A percentile compares a stretch with the other conserved stretches of the same genome.
Evolutionary conservation across 2,329 filamentous ascomycete species (phyloP).

Genomic region (Exophiala dermatitidis): DNA sequence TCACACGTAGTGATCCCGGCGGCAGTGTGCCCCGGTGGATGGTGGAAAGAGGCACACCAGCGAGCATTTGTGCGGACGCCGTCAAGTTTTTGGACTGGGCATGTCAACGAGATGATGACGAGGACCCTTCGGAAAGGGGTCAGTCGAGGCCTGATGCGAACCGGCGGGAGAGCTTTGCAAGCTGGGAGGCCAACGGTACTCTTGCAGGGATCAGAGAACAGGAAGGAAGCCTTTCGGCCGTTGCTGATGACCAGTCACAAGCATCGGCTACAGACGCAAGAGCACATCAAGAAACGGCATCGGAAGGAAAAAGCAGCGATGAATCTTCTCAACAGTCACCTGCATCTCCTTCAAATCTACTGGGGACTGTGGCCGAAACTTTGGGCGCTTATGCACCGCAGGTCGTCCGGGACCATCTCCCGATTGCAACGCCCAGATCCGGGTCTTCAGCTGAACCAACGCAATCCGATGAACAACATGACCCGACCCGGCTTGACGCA

Average conservation of each 20-base stretch:
- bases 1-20: conserved; percentile 80
- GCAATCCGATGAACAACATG: neutral
- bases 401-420: conserved; percentile 41
- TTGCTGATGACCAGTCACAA: conserved; percentile 6
- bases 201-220: conserved; percentile 26
- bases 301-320: neutral
- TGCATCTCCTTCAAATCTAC: conserved; percentile 7
- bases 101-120: conserved; percentile 43
- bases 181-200: conserved; percentile 27
- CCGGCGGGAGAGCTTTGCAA: conserved; percentile 24
- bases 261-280: conserved; percentile 10
- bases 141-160: conserved; percentile 8
- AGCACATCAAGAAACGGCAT: neutral
- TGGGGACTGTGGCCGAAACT: conserved; percentile 32
- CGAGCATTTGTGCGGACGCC: conserved; percentile 70
- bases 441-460: neutral
- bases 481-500: neutral
- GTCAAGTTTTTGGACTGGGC: conserved; percentile 79
- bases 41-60: conserved; percentile 82
- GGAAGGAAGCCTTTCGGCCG: conserved; percentile 7
- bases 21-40: conserved; percentile 83
- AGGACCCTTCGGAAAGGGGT: conserved; percentile 29
- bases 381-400: conserved; percentile 48
- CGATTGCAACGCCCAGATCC: conserved; percentile 3
- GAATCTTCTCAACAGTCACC: conserved; percentile 1